phyloP scores from a whole-genome alignment of 768 basidiomycete species.

The Amyloporia xantha region DNA sequence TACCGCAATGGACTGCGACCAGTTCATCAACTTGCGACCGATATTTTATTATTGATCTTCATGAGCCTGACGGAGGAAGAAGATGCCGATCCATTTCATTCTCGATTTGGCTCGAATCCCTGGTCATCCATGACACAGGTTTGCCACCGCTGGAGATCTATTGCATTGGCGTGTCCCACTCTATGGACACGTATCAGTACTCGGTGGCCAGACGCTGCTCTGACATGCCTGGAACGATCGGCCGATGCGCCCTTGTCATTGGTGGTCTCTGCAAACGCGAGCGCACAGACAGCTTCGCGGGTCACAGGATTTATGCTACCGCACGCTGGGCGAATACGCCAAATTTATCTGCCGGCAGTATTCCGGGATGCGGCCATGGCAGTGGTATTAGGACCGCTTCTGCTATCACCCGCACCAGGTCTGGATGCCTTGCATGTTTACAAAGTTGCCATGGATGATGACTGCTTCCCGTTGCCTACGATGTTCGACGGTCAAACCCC shows the following conservation, averaged over 20 bases:
- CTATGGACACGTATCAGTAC: slow-evolving; percentile 24
- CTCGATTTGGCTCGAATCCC: slow-evolving; percentile 16
- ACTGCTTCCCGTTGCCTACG: slow-evolving; percentile 16
- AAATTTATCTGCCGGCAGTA: slow-evolving; percentile 19
- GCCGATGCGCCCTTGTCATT: slow-evolving; percentile 20
- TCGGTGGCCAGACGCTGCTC: slow-evolving; percentile 17
- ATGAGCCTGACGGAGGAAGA: slow-evolving; percentile 11
- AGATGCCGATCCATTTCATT: slow-evolving; percentile 11
- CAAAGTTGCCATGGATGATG: slow-evolving; percentile 12
- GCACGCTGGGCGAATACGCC: slow-evolving; percentile 18
- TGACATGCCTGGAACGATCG: slow-evolving; percentile 21
- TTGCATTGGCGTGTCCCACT: slow-evolving; percentile 16
- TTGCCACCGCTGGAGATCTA: slow-evolving; percentile 20
- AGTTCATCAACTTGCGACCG: slow-evolving; percentile 18
- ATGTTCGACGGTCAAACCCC: slow-evolving; percentile 20
- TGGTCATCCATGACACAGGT: slow-evolving; percentile 20
- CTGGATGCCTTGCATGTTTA: slow-evolving; percentile 20
- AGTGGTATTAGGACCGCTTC: slow-evolving; percentile 11
- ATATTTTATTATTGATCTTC: slow-evolving; percentile 21
- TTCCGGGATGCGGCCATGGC: slow-evolving; percentile 1
- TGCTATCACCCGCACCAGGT: slow-evolving; percentile 15
- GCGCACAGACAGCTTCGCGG: slow-evolving; percentile 7
- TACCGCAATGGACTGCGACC: slow-evolving; percentile 24
- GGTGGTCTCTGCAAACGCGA: slow-evolving; percentile 11
- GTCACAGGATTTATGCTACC: slow-evolving; percentile 15